Percentiles rank a stretch among this genome's conserved stretches.
These are phyloP conservation scores for Fusarium guadeloupense DNA, from an alignment of 2,329 filamentous ascomycete genomes.

Conservation along the genomic window DNA sequence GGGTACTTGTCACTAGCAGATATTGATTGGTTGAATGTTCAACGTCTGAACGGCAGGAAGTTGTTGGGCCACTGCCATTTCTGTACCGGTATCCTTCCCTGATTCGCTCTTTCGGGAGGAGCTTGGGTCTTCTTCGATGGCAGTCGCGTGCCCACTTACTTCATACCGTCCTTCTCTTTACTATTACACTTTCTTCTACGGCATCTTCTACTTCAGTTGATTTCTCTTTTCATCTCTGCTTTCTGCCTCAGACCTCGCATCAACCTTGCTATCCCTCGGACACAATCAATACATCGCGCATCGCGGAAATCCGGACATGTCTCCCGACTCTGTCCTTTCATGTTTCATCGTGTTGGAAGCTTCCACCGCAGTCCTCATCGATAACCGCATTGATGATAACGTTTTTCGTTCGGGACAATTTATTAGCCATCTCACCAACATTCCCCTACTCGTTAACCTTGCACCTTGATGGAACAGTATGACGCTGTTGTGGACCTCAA, in stretches of 20 bases:
- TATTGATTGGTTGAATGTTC: constrained; percentile 20
- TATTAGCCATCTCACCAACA: constrained; percentile 1
- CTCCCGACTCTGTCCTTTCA: not conserved
- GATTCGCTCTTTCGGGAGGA: not conserved
- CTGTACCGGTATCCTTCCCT: not conserved
- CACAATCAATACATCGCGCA: not conserved
- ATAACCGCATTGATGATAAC: not conserved
- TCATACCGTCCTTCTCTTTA: not conserved
- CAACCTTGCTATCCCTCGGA: not conserved
- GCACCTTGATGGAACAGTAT: constrained; percentile 30
- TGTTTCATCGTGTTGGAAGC: too few relatives aligned
- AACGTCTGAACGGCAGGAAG: constrained; percentile 3
- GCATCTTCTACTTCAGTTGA: not conserved
- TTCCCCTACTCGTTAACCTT: constrained; percentile 21
- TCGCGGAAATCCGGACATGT: too few relatives aligned
- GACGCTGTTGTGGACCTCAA: constrained; percentile 34
- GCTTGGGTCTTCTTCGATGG: not conserved
- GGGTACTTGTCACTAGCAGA: constrained; percentile 17
- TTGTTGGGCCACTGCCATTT: constrained; percentile 10
- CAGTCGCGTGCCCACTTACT: constrained; percentile 21
- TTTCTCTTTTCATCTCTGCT: not conserved
- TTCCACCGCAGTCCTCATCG: not conserved
- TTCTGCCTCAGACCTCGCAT: not conserved
- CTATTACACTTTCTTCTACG: not conserved
- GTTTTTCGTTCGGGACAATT: not conserved